Evolutionary conservation across 2,329 filamentous ascomycete genomes (phyloP).

Genomic region (Claviceps sp.): DNA sequence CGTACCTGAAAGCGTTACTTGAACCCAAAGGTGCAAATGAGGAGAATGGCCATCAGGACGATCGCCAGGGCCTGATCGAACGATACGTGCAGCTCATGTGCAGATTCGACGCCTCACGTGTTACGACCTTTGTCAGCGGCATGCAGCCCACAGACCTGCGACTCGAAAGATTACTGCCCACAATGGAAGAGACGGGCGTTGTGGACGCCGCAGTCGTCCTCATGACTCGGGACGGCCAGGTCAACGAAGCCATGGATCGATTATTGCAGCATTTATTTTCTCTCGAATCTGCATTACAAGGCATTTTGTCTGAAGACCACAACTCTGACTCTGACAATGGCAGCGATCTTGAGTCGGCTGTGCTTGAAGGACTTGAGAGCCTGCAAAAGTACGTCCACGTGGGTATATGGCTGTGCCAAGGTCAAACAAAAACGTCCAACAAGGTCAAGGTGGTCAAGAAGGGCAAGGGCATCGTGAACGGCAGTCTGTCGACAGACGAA

Average conservation of each 20-base stretch:
- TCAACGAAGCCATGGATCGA: slow-evolving; percentile 70
- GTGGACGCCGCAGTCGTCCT: slow-evolving; percentile 88
- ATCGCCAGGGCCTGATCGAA: slow-evolving; percentile 53
- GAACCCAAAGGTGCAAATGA: slow-evolving; percentile 38
- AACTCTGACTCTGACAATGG: slow-evolving; percentile 44
- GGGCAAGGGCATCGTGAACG: slow-evolving; percentile 29
- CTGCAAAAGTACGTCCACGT: slow-evolving; percentile 85
- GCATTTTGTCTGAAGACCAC: slow-evolving; percentile 51
- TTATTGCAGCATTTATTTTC: slow-evolving; percentile 70
- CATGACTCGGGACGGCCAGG: slow-evolving; percentile 77
- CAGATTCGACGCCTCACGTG: slow-evolving; percentile 64
- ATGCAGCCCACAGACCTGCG: slow-evolving; percentile 67
- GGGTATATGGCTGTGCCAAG: slow-evolving; percentile 90
- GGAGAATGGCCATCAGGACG: slow-evolving; percentile 22
- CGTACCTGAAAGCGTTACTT: slow-evolving; percentile 64
- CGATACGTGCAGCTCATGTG: slow-evolving; percentile 88
- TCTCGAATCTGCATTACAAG: slow-evolving; percentile 64
- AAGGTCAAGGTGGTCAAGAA: slow-evolving; percentile 33
- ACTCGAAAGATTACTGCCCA: slow-evolving; percentile 68
- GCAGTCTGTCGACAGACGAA: slow-evolving; percentile 39
- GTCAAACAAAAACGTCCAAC: slow-evolving; percentile 54
- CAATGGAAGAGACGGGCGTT: slow-evolving; percentile 78
- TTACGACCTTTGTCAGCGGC: slow-evolving; percentile 69
- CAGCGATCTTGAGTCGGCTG: slow-evolving; percentile 42
- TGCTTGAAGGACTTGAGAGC: slow-evolving; percentile 60